These are phyloP conservation scores for Fusarium brachygibbosum DNA, from an alignment of 2,329 filamentous ascomycete species.

Conservation along the genomic window DNA sequence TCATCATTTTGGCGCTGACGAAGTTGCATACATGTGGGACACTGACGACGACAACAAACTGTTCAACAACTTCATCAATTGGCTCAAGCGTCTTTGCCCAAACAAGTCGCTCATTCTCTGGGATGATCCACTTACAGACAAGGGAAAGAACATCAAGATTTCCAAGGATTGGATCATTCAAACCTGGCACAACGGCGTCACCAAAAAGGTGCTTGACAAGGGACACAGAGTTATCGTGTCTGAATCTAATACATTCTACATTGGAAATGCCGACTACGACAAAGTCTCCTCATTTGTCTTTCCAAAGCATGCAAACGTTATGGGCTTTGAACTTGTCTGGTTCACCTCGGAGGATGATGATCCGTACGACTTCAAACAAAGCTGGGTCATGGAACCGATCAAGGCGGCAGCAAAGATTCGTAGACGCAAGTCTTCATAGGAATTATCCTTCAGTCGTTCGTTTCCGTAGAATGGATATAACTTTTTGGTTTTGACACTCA, in stretches of 20 bases:
- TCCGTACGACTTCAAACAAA: constrained; percentile 3
- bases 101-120: constrained; percentile 12
- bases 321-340: constrained; percentile 20
- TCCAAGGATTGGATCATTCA: constrained; percentile 23
- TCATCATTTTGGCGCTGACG: constrained; percentile 22
- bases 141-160: neutral
- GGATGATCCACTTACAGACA: constrained; percentile 18
- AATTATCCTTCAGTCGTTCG: too few species aligned
- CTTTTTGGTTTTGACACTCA: too few species aligned
- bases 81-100: neutral
- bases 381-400: constrained; percentile 11
- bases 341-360: constrained; percentile 13
- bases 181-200: constrained; percentile 15
- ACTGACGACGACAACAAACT: constrained; percentile 11
- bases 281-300: constrained; percentile 3
- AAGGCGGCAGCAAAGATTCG: constrained; percentile 18
- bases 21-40: constrained; percentile 18
- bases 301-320: neutral
- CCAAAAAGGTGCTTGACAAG: constrained; percentile 4
- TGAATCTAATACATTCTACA: constrained; percentile 7
- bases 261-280: constrained; percentile 5
- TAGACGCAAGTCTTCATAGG: neutral
- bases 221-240: constrained; percentile 11
- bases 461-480: too few species aligned
- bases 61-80: constrained; percentile 6